A percentile compares a stretch with the other conserved stretches of the same genome.
These are phyloP conservation scores for Gyrodon lividus DNA, from an alignment of 768 basidiomycete genomes.

Conservation along the genomic window DNA sequence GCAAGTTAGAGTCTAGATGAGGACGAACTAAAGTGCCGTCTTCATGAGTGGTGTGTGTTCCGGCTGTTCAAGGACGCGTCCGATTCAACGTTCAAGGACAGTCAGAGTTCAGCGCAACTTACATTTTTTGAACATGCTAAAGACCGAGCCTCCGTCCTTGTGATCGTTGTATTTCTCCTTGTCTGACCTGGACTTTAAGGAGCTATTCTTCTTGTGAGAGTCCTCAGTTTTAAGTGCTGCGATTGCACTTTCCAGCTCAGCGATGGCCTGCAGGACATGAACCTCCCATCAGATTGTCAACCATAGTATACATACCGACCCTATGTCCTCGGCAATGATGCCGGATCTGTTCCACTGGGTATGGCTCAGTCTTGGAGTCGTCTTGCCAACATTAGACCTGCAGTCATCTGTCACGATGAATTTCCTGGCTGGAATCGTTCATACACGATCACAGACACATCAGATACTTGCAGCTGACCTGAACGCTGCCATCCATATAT, in stretches of 20 bases:
- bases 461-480: conserved; percentile 44
- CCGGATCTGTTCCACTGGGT: conserved; percentile 48
- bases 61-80: conserved; percentile 15
- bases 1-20: conserved; percentile 17
- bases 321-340: conserved; percentile 64
- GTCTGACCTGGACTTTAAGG: conserved; percentile 38
- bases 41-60: conserved; percentile 22
- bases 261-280: conserved; percentile 45
- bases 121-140: conserved; percentile 67
- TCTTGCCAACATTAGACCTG: conserved; percentile 34
- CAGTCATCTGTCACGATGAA: conserved; percentile 48
- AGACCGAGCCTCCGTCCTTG: conserved; percentile 36
- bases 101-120: conserved; percentile 17
- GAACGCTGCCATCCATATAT: conserved; percentile 71
- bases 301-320: conserved; percentile 42
- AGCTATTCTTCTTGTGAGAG: conserved; percentile 35
- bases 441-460: conserved; percentile 11
- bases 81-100: neutral
- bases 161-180: conserved; percentile 44
- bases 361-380: conserved; percentile 44
- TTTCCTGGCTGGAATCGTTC: conserved; percentile 44
- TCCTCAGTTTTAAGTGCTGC: conserved; percentile 40
- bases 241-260: conserved; percentile 57
- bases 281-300: conserved; percentile 1
- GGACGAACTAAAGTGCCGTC: conserved; percentile 24